phyloP scores from a whole-genome alignment of 768 basidiomycete genomes.

The Boletus huronensis region DNA sequence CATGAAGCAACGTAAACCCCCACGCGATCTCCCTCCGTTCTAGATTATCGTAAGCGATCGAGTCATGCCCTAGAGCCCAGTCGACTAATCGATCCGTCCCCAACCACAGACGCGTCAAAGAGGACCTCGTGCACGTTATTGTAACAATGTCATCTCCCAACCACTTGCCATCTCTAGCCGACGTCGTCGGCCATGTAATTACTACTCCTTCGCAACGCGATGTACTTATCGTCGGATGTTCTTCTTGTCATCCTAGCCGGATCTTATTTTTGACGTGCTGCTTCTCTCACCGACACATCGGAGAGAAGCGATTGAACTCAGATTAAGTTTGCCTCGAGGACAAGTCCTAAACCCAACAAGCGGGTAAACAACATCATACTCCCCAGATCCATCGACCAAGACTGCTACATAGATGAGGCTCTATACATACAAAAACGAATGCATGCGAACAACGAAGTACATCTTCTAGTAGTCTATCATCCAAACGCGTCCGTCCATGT shows the following conservation, averaged over 20 bases:
- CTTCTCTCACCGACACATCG: neutral
- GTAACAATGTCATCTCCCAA: conserved; percentile 22
- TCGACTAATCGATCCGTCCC: neutral
- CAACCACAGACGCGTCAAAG: conserved; percentile 16
- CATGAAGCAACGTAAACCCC: conserved; percentile 41
- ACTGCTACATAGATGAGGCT: conserved; percentile 5
- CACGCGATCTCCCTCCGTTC: conserved; percentile 9
- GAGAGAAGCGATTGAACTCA: neutral
- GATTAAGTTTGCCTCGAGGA: neutral
- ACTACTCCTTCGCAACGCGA: conserved; percentile 12
- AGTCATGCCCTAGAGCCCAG: neutral
- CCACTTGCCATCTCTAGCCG: conserved; percentile 15
- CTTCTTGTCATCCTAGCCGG: conserved; percentile 5
- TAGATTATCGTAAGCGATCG: conserved; percentile 26
- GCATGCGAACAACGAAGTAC: conserved; percentile 17
- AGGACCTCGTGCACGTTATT: conserved; percentile 20
- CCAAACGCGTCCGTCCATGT: neutral
- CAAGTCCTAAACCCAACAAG: neutral
- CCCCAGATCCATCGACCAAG: no score
- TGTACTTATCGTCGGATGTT: conserved; percentile 15
- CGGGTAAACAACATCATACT: neutral
- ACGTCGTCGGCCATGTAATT: conserved; percentile 24
- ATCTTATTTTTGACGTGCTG: neutral
- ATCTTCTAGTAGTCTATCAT: conserved; percentile 10
- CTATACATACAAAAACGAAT: conserved; percentile 21